Evolutionary conservation across 1,139 yeast species (phyloP).

Genomic region (Pichia sp.): DNA sequence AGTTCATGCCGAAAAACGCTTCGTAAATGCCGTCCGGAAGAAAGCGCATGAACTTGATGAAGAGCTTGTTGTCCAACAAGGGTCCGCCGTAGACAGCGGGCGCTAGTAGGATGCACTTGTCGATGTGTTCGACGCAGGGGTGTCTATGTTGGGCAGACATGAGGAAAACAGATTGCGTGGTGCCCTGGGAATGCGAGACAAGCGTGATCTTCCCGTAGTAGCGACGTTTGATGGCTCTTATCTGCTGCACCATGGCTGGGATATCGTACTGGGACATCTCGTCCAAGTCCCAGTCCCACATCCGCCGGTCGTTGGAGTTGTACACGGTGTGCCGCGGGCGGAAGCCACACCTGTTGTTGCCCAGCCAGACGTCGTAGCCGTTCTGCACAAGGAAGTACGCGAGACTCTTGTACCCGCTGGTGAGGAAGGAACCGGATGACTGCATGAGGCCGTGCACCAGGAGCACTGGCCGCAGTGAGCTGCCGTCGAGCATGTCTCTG

Average conservation of each 20-base stretch:
- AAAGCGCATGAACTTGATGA: conserved; percentile 53
- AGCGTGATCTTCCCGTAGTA: conserved; percentile 47
- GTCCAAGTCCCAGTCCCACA: conserved; percentile 84
- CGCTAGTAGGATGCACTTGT: conserved; percentile 70
- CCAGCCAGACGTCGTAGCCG: conserved; percentile 92
- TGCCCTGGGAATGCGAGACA: conserved; percentile 90
- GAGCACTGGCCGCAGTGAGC: conserved; percentile 49
- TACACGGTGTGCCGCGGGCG: conserved; percentile 54
- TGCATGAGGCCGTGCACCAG: conserved; percentile 84
- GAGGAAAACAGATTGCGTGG: conserved; percentile 73
- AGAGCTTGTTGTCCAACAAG: conserved; percentile 52
- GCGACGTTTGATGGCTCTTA: conserved; percentile 41
- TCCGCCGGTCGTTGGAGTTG: conserved; percentile 46
- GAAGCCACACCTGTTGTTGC: conserved; percentile 87
- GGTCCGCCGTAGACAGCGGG: conserved; percentile 91
- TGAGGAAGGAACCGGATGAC: conserved; percentile 78
- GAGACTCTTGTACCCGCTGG: conserved; percentile 71
- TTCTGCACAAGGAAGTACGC: conserved; percentile 52
- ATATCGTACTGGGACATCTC: conserved; percentile 78
- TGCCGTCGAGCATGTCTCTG: conserved; percentile 29
- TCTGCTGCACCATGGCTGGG: conserved; percentile 64
- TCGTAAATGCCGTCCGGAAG: conserved; percentile 39
- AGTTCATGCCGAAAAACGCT: conserved; percentile 54
- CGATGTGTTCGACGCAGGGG: conserved; percentile 42
- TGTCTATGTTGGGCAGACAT: conserved; percentile 43